Evolutionary conservation across 352 stramenopile genomes (phyloP), one percentile per base, ranked within the genome.

Genomic region (Globisporangium ultimum): DNA sequence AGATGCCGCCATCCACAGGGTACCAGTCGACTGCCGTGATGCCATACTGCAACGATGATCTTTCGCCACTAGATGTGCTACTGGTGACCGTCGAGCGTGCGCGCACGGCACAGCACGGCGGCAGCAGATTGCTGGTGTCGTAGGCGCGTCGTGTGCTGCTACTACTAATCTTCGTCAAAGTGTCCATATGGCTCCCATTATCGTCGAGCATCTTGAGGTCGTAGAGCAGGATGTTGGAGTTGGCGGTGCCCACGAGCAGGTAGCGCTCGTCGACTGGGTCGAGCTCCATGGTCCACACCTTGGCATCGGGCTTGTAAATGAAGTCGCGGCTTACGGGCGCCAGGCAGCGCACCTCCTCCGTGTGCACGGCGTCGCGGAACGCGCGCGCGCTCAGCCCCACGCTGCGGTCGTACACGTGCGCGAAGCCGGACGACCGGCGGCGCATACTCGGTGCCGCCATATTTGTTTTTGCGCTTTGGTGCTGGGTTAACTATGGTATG

Each of bases 11-110:
- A 61, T 97, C 88, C 6, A 93, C 68, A 1, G 87, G 86, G 59
- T 93, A 96, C 88, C 88, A 96, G 45, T 91, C 78, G n/a, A 96
- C 79, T 46, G 74, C 72, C 18, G 84, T 84, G 34, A 96, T 67
- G 42, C 84, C 84, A n/a, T 78, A 83, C 46, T 80, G 76, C 28
- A 84, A 48, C 4, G 54, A 49, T 9, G 46, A 46, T 22, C 10
- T 11, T 4, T 7, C 38, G 48, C 15, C 40, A 20, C 20, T 12
- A 8, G 10, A 9, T n/a, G 12, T 32, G 15, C 21, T 50, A 41
- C 13, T 54, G 34, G 18, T 59, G 52, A 20, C 43, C 40, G 63
- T 51, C 42, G 57, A 53, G 54, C 54, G 70, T 8, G 72, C 67
- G 46, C 47, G 32, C 17, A 56, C 61, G n/a, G 41, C 45, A 42